Evolutionary conservation across 2,329 filamentous ascomycete species (phyloP).

Genomic region (Colletotrichum lentis): DNA sequence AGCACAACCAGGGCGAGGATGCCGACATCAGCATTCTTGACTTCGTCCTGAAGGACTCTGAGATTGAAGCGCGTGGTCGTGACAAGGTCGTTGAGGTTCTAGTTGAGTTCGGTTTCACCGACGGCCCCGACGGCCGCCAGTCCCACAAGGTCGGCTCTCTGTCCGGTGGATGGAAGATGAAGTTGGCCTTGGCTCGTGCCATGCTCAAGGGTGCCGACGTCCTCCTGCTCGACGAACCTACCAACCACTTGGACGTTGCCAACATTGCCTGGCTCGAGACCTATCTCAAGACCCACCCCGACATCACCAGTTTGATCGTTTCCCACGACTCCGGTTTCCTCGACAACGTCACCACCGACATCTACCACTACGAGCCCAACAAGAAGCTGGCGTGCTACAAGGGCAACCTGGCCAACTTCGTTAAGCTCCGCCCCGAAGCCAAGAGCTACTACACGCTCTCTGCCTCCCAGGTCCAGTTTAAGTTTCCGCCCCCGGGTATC

Average conservation of each 20-base stretch:
- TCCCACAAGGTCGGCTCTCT: constrained; percentile 90
- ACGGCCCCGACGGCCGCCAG: constrained; percentile 88
- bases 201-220: constrained; percentile 99
- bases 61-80: constrained; percentile 78
- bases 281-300: constrained; percentile 93
- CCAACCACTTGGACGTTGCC: constrained; percentile 95
- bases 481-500: constrained; percentile 96
- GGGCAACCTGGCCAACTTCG: constrained; percentile 84
- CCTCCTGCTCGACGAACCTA: constrained; percentile 95
- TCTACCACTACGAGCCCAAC: constrained; percentile 95
- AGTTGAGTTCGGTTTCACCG: constrained; percentile 90
- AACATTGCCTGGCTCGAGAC: constrained; percentile 97
- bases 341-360: constrained; percentile 96
- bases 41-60: constrained; percentile 88
- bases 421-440: constrained; percentile 88
- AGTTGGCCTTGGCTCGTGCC: constrained; percentile 91
- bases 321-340: constrained; percentile 98
- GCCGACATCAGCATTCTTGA: constrained; percentile 95
- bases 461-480: constrained; percentile 89
- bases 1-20: constrained; percentile 99
- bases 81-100: constrained; percentile 87
- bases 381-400: constrained; percentile 93
- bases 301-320: constrained; percentile 97
- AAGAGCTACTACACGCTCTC: constrained; percentile 99
- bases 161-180: constrained; percentile 99